Percentiles rank a stretch among this genome's conserved stretches.
phyloP scores from a whole-genome alignment of 2,329 filamentous ascomycete genomes.

The Verticillium albo-atrum region DNA sequence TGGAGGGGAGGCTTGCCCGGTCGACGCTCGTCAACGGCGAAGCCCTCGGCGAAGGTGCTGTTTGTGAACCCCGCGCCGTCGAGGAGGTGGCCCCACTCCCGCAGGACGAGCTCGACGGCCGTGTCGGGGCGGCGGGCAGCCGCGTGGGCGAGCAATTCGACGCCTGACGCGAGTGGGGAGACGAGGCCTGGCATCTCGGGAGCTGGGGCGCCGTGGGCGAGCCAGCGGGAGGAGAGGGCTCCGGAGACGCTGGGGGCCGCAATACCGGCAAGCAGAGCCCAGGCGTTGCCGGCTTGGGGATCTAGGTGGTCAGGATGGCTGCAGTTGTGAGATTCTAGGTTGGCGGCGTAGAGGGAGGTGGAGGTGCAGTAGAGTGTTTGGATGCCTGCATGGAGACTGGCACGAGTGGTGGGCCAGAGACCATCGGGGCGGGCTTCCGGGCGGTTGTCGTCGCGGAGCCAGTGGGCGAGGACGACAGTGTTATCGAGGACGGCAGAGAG shows the following conservation, averaged over 20 bases:
- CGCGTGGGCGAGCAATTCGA: constrained; percentile 30
- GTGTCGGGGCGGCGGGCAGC: constrained; percentile 27
- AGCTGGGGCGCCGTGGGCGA: constrained; percentile 38
- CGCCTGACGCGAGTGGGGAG: constrained; percentile 27
- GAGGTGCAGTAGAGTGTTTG: constrained; percentile 16
- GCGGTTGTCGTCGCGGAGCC: constrained; percentile 27
- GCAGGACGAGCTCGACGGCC: constrained; percentile 36
- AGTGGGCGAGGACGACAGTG: constrained; percentile 39
- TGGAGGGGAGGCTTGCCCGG: constrained; percentile 28
- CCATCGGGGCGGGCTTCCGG: constrained; percentile 2
- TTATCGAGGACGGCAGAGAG: constrained; percentile 47
- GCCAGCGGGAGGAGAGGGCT: constrained; percentile 35
- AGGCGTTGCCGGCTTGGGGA: constrained; percentile 46
- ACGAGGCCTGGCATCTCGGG: constrained; percentile 31
- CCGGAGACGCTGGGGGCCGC: constrained; percentile 23
- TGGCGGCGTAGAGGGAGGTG: constrained; percentile 40
- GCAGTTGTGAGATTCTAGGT: constrained; percentile 27
- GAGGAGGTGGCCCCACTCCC: constrained; percentile 34
- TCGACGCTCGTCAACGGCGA: constrained; percentile 26
- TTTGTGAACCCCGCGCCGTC: constrained; percentile 33
- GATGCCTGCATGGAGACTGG: constrained; percentile 14
- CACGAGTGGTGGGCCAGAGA: constrained; percentile 11
- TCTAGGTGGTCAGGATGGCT: constrained; percentile 31
- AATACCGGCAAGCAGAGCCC: constrained; percentile 31
- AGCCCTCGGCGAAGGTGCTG: constrained; percentile 36